phyloP scores from a whole-genome alignment of 2,329 filamentous ascomycete species.

The Phialophora expanda region DNA sequence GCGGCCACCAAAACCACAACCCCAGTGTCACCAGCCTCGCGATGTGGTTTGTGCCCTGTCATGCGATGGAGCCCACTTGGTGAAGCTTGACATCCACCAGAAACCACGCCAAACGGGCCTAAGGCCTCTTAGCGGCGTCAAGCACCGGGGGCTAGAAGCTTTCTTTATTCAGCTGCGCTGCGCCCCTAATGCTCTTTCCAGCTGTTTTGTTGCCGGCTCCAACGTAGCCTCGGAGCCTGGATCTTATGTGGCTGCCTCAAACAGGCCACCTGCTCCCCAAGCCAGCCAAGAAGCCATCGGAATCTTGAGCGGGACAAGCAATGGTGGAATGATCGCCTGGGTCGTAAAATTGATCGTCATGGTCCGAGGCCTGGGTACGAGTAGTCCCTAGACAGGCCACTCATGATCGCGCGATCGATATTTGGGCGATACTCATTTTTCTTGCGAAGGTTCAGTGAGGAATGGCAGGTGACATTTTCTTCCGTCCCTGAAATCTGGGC shows the following conservation, averaged over 20 bases:
- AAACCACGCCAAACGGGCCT: slow-evolving; percentile 8
- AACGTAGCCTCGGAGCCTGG: background rate
- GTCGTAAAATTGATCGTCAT: background rate
- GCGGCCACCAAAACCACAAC: slow-evolving; percentile 9
- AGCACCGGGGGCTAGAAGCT: slow-evolving; percentile 24
- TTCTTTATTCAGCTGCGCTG: slow-evolving; percentile 11
- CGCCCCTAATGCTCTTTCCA: slow-evolving; percentile 11
- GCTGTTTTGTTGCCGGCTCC: slow-evolving; percentile 4
- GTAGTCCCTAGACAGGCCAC: background rate
- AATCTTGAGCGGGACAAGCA: slow-evolving; percentile 3
- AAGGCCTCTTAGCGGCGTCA: slow-evolving; percentile 23
- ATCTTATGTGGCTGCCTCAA: background rate
- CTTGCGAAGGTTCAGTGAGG: background rate
- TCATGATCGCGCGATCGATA: background rate
- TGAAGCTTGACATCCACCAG: slow-evolving; percentile 25
- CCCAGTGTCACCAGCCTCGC: slow-evolving; percentile 13
- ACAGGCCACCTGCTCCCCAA: background rate
- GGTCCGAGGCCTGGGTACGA: too few species aligned
- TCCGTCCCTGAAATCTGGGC: background rate
- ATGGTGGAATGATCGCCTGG: background rate
- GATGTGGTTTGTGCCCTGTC: slow-evolving; percentile 31
- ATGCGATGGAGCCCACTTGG: slow-evolving; percentile 4
- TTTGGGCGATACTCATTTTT: background rate
- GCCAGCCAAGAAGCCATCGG: background rate
- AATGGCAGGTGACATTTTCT: background rate